Evolutionary conservation across 1,139 yeast genomes (phyloP).

Genomic region (Debaryomyces psychrophilus): DNA sequence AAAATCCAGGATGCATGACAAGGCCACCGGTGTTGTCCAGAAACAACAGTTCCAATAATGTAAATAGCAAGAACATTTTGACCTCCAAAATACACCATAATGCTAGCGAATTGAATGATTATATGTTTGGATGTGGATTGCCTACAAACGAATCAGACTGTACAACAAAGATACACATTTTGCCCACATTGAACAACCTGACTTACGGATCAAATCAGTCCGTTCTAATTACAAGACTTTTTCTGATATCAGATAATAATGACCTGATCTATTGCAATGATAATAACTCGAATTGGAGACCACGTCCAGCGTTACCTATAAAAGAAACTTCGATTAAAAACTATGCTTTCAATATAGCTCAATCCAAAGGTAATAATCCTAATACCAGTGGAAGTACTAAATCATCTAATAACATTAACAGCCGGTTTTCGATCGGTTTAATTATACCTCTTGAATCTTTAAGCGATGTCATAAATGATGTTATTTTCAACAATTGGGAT

Average conservation of each 20-base stretch:
- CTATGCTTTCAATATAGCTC: slow-evolving; percentile 14
- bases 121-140: slow-evolving; percentile 61
- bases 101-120: slow-evolving; percentile 48
- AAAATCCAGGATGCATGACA: neutral
- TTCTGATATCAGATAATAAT: slow-evolving; percentile 42
- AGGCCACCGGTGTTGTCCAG: neutral
- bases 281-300: slow-evolving; percentile 30
- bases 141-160: slow-evolving; percentile 52
- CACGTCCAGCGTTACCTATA: slow-evolving; percentile 37
- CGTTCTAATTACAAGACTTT: slow-evolving; percentile 49
- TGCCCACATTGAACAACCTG: slow-evolving; percentile 44
- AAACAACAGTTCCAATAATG: slow-evolving; percentile 1
- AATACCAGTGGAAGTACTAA: slow-evolving; percentile 4
- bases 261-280: slow-evolving; percentile 14
- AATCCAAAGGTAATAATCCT: neutral
- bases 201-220: slow-evolving; percentile 35
- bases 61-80: slow-evolving; percentile 18
- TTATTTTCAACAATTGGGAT: slow-evolving; percentile 52
- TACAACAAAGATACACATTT: slow-evolving; percentile 50
- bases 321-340: slow-evolving; percentile 23
- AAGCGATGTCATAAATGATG: slow-evolving; percentile 36
- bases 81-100: slow-evolving; percentile 42
- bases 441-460: slow-evolving; percentile 48
- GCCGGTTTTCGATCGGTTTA: slow-evolving; percentile 52
- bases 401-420: slow-evolving; percentile 28